Evolutionary conservation across 2,329 filamentous ascomycete genomes (phyloP).

Genomic region (Fusarium sp.): DNA sequence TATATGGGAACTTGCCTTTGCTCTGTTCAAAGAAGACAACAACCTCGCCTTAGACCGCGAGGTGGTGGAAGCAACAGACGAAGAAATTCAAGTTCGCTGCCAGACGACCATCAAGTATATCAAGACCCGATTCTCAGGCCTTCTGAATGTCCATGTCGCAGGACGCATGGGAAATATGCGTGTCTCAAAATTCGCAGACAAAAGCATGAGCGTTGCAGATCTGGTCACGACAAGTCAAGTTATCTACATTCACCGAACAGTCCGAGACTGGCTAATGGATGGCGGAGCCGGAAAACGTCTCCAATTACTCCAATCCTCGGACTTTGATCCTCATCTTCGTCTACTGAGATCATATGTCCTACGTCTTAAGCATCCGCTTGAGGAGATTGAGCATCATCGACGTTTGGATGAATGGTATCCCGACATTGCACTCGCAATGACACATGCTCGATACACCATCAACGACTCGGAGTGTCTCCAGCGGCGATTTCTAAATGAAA

Average conservation of each 20-base stretch:
- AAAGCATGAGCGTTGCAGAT: not conserved
- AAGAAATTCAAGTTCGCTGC: conserved; percentile 8
- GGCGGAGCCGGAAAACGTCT: conserved; percentile 3
- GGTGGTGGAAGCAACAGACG: not conserved
- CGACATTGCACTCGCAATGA: conserved; percentile 55
- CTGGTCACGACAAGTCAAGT: conserved; percentile 17
- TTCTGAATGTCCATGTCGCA: not conserved
- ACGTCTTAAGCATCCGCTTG: conserved; percentile 52
- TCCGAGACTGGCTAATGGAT: conserved; percentile 20
- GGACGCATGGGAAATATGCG: conserved; percentile 3
- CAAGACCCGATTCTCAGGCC: conserved; percentile 6
- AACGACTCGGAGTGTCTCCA: conserved; percentile 20
- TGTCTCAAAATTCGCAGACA: not conserved
- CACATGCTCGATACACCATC: conserved; percentile 51
- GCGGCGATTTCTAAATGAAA: conserved; percentile 1
- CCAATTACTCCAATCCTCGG: not conserved
- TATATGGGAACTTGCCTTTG: conserved; percentile 14
- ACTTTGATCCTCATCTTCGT: conserved; percentile 13
- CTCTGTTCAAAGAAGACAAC: conserved; percentile 3
- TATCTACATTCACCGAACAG: conserved; percentile 17
- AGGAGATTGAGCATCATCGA: conserved; percentile 54
- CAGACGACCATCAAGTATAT: not conserved
- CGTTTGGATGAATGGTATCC: conserved; percentile 57
- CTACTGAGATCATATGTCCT: conserved; percentile 41
- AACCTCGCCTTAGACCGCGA: not conserved